These are phyloP conservation scores for Lolium perenne DNA, from an alignment of 176 grass and related monocot genomes.

Conservation along the genomic window DNA sequence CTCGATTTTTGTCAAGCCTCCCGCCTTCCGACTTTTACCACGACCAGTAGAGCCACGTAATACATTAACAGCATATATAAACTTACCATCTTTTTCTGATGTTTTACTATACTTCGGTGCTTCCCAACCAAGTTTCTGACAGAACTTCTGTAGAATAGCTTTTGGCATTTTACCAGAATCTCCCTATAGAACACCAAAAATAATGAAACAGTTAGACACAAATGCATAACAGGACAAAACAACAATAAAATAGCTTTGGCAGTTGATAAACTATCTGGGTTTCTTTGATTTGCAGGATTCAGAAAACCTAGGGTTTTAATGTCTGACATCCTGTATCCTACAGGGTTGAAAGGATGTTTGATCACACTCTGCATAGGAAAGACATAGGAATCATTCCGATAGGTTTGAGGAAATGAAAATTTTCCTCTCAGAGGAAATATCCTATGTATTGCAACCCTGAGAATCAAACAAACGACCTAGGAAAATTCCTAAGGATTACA, in stretches of 20 bases:
- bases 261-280: neutral
- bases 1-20: constrained; percentile 84
- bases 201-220: constrained; percentile 27
- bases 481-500: neutral
- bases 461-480: constrained; percentile 5
- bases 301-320: constrained; percentile 1
- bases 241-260: constrained; percentile 28
- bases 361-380: neutral
- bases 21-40: constrained; percentile 93
- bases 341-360: neutral
- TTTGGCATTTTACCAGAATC: constrained; percentile 80
- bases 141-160: constrained; percentile 82
- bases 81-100: constrained; percentile 81
- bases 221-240: constrained; percentile 29
- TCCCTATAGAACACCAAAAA: constrained; percentile 56
- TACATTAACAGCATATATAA: constrained; percentile 85
- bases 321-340: neutral
- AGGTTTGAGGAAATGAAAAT: constrained; percentile 1
- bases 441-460: constrained; percentile 19
- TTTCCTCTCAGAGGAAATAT: neutral
- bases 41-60: constrained; percentile 77
- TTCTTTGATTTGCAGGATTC: neutral
- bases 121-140: constrained; percentile 97
- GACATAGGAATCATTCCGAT: neutral
- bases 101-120: constrained; percentile 85